Percentiles rank a stretch among this genome's conserved stretches.
Conservation (phyloP, 306 rosid genomes). For the Elaeagnus macrophylla region DNA sequence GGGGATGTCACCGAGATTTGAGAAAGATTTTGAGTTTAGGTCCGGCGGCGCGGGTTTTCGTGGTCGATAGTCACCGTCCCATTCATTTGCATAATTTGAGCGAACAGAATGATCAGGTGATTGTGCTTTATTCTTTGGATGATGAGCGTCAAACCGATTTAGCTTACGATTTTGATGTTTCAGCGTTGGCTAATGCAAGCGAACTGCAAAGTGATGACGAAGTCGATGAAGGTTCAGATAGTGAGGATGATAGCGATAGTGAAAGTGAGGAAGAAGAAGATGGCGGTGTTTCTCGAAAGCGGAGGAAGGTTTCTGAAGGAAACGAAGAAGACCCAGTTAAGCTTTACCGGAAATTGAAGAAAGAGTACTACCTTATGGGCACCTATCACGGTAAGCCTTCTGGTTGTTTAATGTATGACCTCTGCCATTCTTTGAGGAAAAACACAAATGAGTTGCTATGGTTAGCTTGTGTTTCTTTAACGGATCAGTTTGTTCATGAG, state of each 20-base stretch:
- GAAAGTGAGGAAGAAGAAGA: constrained; percentile 43
- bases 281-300: constrained; percentile 34
- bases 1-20: constrained; percentile 82
- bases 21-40: constrained; percentile 37
- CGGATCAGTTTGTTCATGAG: constrained; percentile 91
- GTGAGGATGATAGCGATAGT: constrained; percentile 39
- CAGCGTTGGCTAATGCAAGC: constrained; percentile 61
- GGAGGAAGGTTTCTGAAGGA: constrained; percentile 37
- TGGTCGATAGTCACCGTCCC: constrained; percentile 84
- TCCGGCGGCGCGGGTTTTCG: constrained; percentile 45
- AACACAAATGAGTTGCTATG: constrained; percentile 82
- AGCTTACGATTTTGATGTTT: constrained; percentile 61
- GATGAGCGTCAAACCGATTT: constrained; percentile 81
- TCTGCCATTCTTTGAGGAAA: constrained; percentile 68
- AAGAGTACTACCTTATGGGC: constrained; percentile 65
- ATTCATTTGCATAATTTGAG: constrained; percentile 79
- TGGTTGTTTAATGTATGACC: constrained; percentile 90
- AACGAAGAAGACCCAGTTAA: constrained; percentile 46
- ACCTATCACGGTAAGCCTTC: constrained; percentile 94
- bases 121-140: constrained; percentile 63
- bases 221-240: constrained; percentile 31
- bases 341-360: constrained; percentile 51
- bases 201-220: constrained; percentile 47
- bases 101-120: constrained; percentile 53
- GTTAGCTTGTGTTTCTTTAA: constrained; percentile 76